These are phyloP conservation scores for Tylopilus sp. DNA, from an alignment of 768 basidiomycete genomes.

Conservation along the genomic window DNA sequence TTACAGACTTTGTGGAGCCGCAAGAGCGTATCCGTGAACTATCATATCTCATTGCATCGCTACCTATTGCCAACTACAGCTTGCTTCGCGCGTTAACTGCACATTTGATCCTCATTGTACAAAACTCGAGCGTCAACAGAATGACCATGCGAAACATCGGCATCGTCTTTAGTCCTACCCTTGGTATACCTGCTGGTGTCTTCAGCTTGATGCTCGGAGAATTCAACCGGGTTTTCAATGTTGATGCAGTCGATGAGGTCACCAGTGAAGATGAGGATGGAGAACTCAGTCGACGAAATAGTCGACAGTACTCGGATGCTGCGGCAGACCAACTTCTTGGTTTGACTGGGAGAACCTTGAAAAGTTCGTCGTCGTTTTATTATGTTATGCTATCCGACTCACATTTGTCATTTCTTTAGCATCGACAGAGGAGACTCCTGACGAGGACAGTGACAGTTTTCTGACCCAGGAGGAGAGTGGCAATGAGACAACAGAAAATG, in stretches of 20 bases:
- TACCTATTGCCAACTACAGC: slow-evolving; percentile 92
- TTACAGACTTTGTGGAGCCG: slow-evolving; percentile 79
- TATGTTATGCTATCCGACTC: not conserved
- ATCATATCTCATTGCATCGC: slow-evolving; percentile 75
- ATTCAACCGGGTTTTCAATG: slow-evolving; percentile 92
- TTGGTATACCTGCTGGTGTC: slow-evolving; percentile 96
- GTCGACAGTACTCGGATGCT: slow-evolving; percentile 76
- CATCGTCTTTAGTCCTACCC: slow-evolving; percentile 96
- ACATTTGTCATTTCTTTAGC: slow-evolving; percentile 24
- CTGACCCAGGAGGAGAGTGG: slow-evolving; percentile 73
- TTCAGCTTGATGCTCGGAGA: slow-evolving; percentile 93
- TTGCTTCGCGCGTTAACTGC: slow-evolving; percentile 91
- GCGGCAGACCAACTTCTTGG: slow-evolving; percentile 84
- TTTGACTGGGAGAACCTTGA: slow-evolving; percentile 62
- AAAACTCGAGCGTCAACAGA: slow-evolving; percentile 87
- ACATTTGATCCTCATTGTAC: slow-evolving; percentile 92
- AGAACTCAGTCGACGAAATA: slow-evolving; percentile 66
- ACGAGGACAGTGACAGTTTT: slow-evolving; percentile 65
- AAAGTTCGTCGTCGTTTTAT: slow-evolving; percentile 43
- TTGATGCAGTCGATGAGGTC: slow-evolving; percentile 41
- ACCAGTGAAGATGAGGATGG: slow-evolving; percentile 25
- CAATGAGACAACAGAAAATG: slow-evolving; percentile 64
- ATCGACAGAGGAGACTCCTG: slow-evolving; percentile 57
- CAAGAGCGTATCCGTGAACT: slow-evolving; percentile 88
- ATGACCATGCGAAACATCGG: slow-evolving; percentile 99